Evolutionary conservation across 2,329 filamentous ascomycete genomes (phyloP), one percentile per base, ranked within the genome.

Genomic region (Hysterium pulicare): DNA sequence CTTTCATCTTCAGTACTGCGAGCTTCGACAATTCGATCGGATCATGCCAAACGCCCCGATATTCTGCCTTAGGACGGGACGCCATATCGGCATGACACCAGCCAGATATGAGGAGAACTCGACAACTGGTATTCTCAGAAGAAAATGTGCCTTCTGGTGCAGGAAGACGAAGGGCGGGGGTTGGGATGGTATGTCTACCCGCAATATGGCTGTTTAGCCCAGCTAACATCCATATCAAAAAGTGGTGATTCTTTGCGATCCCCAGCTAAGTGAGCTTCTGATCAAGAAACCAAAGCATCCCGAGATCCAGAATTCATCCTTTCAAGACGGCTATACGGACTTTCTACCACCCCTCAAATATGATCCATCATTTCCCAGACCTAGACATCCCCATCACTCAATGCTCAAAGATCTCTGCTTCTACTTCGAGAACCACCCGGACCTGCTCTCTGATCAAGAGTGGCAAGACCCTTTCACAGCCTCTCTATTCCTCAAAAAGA

Each of bases 241-340:
- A 63, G 61, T 57, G 7, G 54, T 65, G 0, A 58, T 65, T 2
- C 54, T 65, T 6, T 62, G 59, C 40, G 61, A 65, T 33, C 61
- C 61, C 5, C 56, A 54, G 36, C 56, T 64, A 2, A 2, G 15
- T 4, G 28, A 56, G 22, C 43, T 61, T 11, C 34, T 22, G 37
- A n/a, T n/a, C 23, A 28, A 41, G 11, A 5, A 21, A 34, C 16
- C 15, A 15, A 41, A 41, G 15, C 21, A n/a, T n/a, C 5, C 38
- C n/a, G 20, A 33, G 9, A 9, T 26, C 7, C 34, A 39, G 1
- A 63, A 61, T 20, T 6, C 10, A 0, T 49, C 61, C 0, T 65
- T 63, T 24, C 61, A 65, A 41, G 56, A 53, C 7, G 61, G 60
- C 2, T 64, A 65, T 33, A 23, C 54, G 2, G 59, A 64, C 21